These are phyloP conservation scores for Globisporangium canariense DNA, from an alignment of 352 stramenopile genomes.

Conservation along the genomic window DNA sequence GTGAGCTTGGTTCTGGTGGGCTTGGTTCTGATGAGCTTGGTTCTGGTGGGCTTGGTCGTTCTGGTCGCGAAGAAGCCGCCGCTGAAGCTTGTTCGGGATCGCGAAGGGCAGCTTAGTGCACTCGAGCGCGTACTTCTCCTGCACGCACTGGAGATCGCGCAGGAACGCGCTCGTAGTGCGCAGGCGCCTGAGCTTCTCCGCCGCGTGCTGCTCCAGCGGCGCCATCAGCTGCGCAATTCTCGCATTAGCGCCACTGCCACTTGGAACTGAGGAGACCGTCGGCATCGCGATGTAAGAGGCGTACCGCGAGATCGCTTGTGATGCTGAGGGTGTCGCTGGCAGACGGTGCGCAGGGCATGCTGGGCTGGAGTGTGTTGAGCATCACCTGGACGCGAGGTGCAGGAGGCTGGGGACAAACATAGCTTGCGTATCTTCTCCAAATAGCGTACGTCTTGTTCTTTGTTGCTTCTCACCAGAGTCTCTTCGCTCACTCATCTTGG, in stretches of 20 bases:
- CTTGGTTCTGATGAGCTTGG: too few species aligned
- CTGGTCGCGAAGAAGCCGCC: background rate
- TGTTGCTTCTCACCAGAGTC: background rate
- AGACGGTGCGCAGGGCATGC: background rate
- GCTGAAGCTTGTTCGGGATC: constrained; percentile 5
- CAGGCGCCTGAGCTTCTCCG: constrained; percentile 29
- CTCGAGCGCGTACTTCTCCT: constrained; percentile 35
- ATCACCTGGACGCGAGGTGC: background rate
- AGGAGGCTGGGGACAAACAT: background rate
- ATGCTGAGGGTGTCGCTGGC: background rate
- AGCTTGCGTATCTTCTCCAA: background rate
- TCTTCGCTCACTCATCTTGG: too few species aligned
- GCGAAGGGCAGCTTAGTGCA: constrained; percentile 27
- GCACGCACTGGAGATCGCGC: constrained; percentile 25
- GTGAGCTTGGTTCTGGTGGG: too few species aligned
- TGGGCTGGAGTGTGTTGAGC: background rate
- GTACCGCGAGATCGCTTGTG: background rate
- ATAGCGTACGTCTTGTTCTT: background rate
- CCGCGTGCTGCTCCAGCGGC: constrained; percentile 31
- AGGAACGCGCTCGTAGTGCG: constrained; percentile 25
- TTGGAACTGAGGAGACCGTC: constrained; percentile 1
- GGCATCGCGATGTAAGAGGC: background rate
- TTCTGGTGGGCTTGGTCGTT: too few species aligned
- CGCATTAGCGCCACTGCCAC: background rate
- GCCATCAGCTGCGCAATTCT: background rate